phyloP scores from a whole-genome alignment of 352 stramenopile species.

The Globisporangium orthogonon region DNA sequence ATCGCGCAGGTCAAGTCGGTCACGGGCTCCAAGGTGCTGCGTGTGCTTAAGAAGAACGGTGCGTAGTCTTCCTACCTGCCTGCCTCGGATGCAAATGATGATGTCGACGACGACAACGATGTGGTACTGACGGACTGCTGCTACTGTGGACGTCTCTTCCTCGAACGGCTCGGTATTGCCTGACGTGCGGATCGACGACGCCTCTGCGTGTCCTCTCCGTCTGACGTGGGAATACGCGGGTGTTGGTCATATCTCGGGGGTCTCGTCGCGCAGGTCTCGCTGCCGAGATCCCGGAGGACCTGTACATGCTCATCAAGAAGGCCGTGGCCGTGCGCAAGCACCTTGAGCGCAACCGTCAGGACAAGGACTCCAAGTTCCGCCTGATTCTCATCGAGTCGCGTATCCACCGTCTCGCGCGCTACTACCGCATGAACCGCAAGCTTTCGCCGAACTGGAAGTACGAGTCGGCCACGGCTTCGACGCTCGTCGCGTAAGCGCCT shows the following conservation, averaged over 20 bases:
- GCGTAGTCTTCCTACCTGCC: constrained; percentile 12
- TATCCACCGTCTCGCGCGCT: constrained; percentile 97
- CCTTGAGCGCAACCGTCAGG: constrained; percentile 98
- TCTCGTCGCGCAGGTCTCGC: constrained; percentile 79
- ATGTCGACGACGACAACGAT: too few species aligned
- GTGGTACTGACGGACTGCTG: constrained; percentile 15
- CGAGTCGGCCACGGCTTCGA: constrained; percentile 97
- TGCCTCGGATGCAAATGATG: not conserved
- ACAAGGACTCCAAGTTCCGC: constrained; percentile 99
- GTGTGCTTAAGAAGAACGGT: constrained; percentile 99
- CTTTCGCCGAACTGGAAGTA: constrained; percentile 99
- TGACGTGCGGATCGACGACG: constrained; percentile 67
- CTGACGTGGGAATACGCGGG: constrained; percentile 85
- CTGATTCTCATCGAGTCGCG: constrained; percentile 99
- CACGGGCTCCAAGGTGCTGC: constrained; percentile 98
- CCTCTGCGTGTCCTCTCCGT: constrained; percentile 37
- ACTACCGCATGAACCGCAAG: constrained; percentile 99
- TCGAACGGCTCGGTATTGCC: constrained; percentile 68
- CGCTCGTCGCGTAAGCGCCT: constrained; percentile 96
- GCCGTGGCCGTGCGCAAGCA: constrained; percentile 99
- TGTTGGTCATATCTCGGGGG: constrained; percentile 10
- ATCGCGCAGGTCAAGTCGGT: constrained; percentile 98
- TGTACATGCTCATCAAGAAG: constrained; percentile 99
- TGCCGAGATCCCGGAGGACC: constrained; percentile 98
- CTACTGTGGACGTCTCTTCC: constrained; percentile 6